Percentiles rank a stretch among this genome's conserved stretches.
Evolutionary conservation across 257 asterid genomes (phyloP).

Genomic region (Solanum peruvianum): DNA sequence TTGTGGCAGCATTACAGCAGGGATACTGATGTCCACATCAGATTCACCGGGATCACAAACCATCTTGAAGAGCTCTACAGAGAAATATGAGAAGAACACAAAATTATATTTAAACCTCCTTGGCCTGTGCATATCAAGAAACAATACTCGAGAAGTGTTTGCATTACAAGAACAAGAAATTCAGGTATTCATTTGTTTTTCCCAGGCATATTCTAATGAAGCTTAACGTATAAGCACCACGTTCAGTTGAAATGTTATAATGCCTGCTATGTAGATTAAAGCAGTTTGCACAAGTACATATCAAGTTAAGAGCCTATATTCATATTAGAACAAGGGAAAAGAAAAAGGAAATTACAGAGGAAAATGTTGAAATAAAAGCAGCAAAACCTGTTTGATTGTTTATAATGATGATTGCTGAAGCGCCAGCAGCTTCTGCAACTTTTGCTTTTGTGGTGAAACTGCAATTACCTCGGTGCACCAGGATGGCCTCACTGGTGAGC

Average conservation of each 20-base stretch:
- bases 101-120: not conserved
- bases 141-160: not conserved
- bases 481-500: constrained; percentile 76
- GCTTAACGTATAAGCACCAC: not conserved
- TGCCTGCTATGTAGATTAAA: not conserved
- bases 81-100: not conserved
- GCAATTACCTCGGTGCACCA: constrained; percentile 88
- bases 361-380: not conserved
- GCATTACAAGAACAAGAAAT: not conserved
- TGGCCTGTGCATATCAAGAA: not conserved
- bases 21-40: constrained; percentile 49
- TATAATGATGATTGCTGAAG: constrained; percentile 74
- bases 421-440: constrained; percentile 82
- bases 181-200: not conserved
- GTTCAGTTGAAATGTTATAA: not conserved
- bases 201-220: not conserved
- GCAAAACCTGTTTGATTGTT: constrained; percentile 64
- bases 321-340: not conserved
- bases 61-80: constrained; percentile 96
- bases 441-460: constrained; percentile 82
- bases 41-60: constrained; percentile 81
- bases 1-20: constrained; percentile 89
- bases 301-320: not conserved
- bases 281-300: not conserved
- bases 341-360: not conserved